Base-by-base conservation (phyloP, 306 rosid species). In the Vigna radiata region DNA sequence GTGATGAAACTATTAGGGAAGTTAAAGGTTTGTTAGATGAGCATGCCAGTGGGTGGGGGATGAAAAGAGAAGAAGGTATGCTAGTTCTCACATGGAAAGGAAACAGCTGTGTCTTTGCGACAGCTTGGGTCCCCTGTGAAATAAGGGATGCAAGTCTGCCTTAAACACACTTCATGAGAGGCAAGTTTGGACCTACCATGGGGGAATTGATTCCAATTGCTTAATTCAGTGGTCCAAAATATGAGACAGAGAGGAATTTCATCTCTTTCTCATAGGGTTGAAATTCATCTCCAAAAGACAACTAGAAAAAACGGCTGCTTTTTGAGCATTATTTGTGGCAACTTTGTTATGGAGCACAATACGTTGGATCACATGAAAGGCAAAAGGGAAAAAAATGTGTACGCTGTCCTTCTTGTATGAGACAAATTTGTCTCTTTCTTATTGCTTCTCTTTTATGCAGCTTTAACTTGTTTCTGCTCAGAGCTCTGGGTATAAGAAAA, bases 1-100 rank as follows among this genome's bases (percentile, higher is more conserved):
- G 87, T 31, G 97, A 92, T 48, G 97, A 88, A 69, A 88, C 93
- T 11, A 76, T 82, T 15, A 73, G 43, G 43, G 97, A 92, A 77
- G 96, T 92, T 23, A 92, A 89, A 81, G 86, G 19, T 6, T 88
- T 92, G 94, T 85, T 95, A 25, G 97, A 93, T 71, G 98, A 92
- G 68, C 97, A 95, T 78, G 97, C 97, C n/a, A 89, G 93, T 77
- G 98, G 97, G 9, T 95, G 98, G 98, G 98, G 97, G 1, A 92
- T 95, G 98, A 95, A 95, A 81, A 89, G 83, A 47, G 97, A 95
- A 75, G 98, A 92, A 73, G 93, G 85, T 47, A 85, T 83, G 87
- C 82, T 95, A 69, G 92, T 89, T 59, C 97, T 95, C 73, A 92
- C 98, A 25, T 95, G 98, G 98, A 95, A 92, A 77, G 98, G 98